Conservation (phyloP, 2,329 filamentous ascomycete genomes). For the Ilyonectria destructans region DNA sequence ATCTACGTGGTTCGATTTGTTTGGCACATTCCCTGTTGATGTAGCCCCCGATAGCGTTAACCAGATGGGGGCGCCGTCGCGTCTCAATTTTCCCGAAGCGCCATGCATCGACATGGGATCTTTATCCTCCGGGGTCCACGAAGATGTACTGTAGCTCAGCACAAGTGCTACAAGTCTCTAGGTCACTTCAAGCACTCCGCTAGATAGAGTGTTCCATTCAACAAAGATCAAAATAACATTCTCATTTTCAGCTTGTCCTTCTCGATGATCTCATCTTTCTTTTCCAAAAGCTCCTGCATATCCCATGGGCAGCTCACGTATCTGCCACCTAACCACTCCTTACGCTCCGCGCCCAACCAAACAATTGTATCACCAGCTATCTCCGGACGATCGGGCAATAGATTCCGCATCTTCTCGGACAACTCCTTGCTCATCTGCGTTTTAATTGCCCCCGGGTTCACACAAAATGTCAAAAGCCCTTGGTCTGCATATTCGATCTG, state of each 20-base stretch:
- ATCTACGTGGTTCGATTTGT: not conserved
- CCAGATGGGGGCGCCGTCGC: not conserved
- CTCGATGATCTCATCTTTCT: slow-evolving; percentile 53
- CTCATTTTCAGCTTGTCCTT: slow-evolving; percentile 56
- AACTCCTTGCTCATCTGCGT: slow-evolving; percentile 52
- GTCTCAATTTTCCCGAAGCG: not conserved
- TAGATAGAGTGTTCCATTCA: no score
- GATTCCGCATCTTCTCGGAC: slow-evolving; percentile 34
- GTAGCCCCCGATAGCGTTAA: not conserved
- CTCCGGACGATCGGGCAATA: slow-evolving; percentile 32
- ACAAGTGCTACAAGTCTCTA: not conserved
- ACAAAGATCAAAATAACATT: slow-evolving; percentile 39
- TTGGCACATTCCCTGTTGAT: not conserved
- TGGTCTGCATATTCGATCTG: slow-evolving; percentile 61
- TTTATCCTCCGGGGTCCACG: not conserved
- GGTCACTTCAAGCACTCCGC: no score
- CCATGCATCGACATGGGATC: not conserved
- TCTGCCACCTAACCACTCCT: slow-evolving; percentile 56
- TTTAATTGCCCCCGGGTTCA: slow-evolving; percentile 58
- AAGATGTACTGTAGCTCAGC: not conserved
- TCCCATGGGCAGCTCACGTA: slow-evolving; percentile 58
- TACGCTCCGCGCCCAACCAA: slow-evolving; percentile 49
- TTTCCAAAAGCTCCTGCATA: slow-evolving; percentile 54
- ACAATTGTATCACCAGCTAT: slow-evolving; percentile 47
- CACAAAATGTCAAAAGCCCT: slow-evolving; percentile 57